Evolutionary conservation across 108 stramenopile species (phyloP), one percentile per base, ranked within the genome.

Genomic region (Cyclotella kingstonii): DNA sequence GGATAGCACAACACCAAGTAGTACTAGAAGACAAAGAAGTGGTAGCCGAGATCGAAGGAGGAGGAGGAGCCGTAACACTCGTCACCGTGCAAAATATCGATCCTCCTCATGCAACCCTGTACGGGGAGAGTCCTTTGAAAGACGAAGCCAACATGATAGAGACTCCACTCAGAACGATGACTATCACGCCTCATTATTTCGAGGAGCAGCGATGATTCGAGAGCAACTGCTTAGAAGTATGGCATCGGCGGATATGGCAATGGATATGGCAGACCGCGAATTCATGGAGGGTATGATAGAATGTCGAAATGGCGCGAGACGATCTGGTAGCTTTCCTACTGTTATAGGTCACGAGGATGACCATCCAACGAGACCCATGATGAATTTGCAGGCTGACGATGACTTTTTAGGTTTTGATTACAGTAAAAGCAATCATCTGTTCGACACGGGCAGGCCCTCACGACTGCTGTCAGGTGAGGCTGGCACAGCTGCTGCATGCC

Each of bases 171-270:
- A 19, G 18, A 33, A 59, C 43, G 51, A 65, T 22, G 58, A 60
- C 25, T 54, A 73, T 40, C 56, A 74, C 29, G 42, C 45, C 2
- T 48, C 53, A 4, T 36, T 74, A 11, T 74, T 74, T 36, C 65
- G 60, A 41, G 73, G 73, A 39, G 73, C 73, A 12, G 63, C 58
- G 29, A 52, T 74, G 50, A 66, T 74, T 54, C 58, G 50, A 34
- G 73, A 74, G 25, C 73, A 74, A 31, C 49, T 74, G 38, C 15
- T 74, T 4, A 51, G 64, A 0, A 54, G 58, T 19, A 74, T 74
- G 73, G 59, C 52, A 15, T 59, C 49, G 19, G 65, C 63, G 18
- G 73, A 74, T 55, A 44, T 43, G 21, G 56, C 41, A 4, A 63
- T 57, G 62, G 62, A 63, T 27, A 62, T 63, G 27, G 70, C 55